A percentile compares a stretch with the other conserved stretches of the same genome.
phyloP scores from a whole-genome alignment of 331 rosid species.

The Quercus tomentella region DNA sequence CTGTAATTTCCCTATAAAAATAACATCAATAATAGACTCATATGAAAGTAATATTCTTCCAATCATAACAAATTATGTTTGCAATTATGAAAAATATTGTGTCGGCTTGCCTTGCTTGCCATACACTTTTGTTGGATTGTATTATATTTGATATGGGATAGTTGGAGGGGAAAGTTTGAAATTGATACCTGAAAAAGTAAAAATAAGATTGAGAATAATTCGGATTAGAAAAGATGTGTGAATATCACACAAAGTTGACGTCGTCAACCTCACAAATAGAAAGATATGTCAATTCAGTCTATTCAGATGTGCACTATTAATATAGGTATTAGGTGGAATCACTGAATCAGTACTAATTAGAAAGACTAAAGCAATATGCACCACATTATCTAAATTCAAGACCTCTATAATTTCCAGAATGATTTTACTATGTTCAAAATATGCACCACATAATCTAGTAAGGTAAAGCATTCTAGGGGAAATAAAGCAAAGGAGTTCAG shows the following conservation, averaged over 20 bases:
- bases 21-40: no score
- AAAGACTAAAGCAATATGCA: background rate
- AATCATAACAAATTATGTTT: no score
- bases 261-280: background rate
- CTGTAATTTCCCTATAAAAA: no score
- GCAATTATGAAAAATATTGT: no score
- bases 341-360: background rate
- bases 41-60: no score
- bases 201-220: background rate
- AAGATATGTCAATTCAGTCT: background rate
- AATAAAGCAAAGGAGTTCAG: background rate
- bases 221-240: background rate
- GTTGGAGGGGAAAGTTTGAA: no score
- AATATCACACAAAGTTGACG: background rate
- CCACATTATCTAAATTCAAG: background rate
- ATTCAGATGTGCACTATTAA: background rate
- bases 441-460: no score
- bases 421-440: background rate
- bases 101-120: no score
- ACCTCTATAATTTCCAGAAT: background rate
- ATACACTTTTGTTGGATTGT: no score
- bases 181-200: background rate
- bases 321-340: background rate
- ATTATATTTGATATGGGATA: background rate
- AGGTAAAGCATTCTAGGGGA: no score